phyloP scores from a whole-genome alignment of 192 early-diverging fungal species.

The Backusella tuberculispora region DNA sequence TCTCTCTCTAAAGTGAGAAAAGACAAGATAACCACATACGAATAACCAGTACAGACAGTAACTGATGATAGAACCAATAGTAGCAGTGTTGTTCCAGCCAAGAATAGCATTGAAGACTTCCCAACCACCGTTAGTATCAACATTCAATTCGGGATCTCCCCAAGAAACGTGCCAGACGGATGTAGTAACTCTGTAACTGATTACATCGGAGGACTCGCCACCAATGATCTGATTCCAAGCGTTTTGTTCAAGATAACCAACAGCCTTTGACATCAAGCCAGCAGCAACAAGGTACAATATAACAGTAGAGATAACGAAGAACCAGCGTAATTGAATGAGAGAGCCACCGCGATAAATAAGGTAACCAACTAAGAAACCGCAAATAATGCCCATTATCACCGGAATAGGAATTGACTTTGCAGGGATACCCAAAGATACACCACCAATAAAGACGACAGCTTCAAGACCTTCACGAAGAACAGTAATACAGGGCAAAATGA shows the following conservation, averaged over 20 bases:
- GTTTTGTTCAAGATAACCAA: conserved; percentile 70
- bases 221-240: conserved; percentile 65
- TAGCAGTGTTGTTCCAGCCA: conserved; percentile 81
- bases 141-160: conserved; percentile 57
- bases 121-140: conserved; percentile 62
- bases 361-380: conserved; percentile 71
- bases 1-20: conserved; percentile 46
- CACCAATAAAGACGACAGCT: conserved; percentile 85
- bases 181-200: conserved; percentile 41
- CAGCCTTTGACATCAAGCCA: conserved; percentile 75
- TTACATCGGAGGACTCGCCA: conserved; percentile 64
- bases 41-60: conserved; percentile 85
- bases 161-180: conserved; percentile 41
- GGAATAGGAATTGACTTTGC: conserved; percentile 81
- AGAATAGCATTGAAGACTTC: conserved; percentile 69
- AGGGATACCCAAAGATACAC: conserved; percentile 51
- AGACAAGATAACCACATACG: conserved; percentile 53
- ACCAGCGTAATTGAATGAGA: conserved; percentile 71
- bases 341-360: conserved; percentile 76
- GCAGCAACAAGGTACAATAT: conserved; percentile 82
- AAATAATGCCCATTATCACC: conserved; percentile 69
- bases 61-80: conserved; percentile 68
- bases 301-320: conserved; percentile 74
- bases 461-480: conserved; percentile 90
- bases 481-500: conserved; percentile 83